phyloP scores from a whole-genome alignment of 768 basidiomycete genomes.

The Coprinellus aureogranulatus region DNA sequence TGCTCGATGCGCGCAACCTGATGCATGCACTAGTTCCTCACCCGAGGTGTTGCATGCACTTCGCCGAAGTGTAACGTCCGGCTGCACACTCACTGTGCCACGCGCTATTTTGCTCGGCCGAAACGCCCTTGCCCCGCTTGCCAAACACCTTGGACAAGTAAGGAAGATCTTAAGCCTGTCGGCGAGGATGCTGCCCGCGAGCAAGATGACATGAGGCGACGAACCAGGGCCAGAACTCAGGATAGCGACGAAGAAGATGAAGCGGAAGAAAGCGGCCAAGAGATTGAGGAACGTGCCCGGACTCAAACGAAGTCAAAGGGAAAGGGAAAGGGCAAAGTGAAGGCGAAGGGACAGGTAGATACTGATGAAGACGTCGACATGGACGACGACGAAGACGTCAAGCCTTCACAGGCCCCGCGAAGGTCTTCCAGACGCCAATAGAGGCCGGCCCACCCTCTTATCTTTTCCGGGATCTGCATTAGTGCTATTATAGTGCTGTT shows the following conservation, averaged over 20 bases:
- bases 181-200: slow-evolving; percentile 70
- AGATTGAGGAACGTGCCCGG: slow-evolving; percentile 31
- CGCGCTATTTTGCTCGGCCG: slow-evolving; percentile 33
- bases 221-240: slow-evolving; percentile 11
- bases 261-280: slow-evolving; percentile 37
- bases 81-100: slow-evolving; percentile 68
- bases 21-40: slow-evolving; percentile 51
- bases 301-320: slow-evolving; percentile 2
- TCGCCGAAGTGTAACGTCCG: slow-evolving; percentile 60
- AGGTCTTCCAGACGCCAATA: slow-evolving; percentile 23
- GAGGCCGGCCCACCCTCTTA: too few relatives aligned
- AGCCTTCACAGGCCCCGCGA: slow-evolving; percentile 22
- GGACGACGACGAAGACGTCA: slow-evolving; percentile 28
- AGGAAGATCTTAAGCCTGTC: slow-evolving; percentile 49
- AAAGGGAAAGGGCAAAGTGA: slow-evolving; percentile 29
- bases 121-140: slow-evolving; percentile 54
- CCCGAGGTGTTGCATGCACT: slow-evolving; percentile 63
- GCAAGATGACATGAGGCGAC: slow-evolving; percentile 43
- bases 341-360: slow-evolving; percentile 22
- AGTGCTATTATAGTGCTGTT: slow-evolving; percentile 4
- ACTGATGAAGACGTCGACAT: slow-evolving; percentile 38
- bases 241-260: slow-evolving; percentile 41
- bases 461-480: background rate
- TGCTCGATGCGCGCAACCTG: background rate
- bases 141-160: slow-evolving; percentile 55